A percentile compares a stretch with the other conserved stretches of the same genome.
These are phyloP conservation scores for Xylaria venustula DNA, from an alignment of 495 filamentous ascomycete species.

Conservation along the genomic window DNA sequence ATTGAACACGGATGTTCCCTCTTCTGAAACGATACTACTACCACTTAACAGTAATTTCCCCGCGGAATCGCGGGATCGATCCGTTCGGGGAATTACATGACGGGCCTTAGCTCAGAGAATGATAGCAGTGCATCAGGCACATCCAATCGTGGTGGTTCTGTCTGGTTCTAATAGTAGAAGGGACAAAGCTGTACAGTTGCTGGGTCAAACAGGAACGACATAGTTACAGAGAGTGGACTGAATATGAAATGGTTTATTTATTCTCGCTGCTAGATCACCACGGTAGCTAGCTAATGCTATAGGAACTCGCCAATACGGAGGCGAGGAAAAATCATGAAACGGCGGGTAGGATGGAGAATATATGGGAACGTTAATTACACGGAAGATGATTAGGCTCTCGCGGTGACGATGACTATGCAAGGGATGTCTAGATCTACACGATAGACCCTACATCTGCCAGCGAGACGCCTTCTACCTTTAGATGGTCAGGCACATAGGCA, in stretches of 20 bases:
- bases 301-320: neutral
- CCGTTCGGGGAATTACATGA: conserved; percentile 7
- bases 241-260: conserved; percentile 6
- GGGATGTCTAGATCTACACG: neutral
- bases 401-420: conserved; percentile 4
- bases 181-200: neutral
- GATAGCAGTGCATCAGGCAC: neutral
- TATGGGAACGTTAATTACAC: conserved; percentile 3
- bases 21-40: neutral
- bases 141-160: neutral
- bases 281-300: neutral
- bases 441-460: neutral
- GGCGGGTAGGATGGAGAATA: neutral
- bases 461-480: neutral
- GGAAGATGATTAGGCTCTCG: neutral
- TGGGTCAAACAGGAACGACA: neutral
- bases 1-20: neutral
- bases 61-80: conserved; percentile 5
- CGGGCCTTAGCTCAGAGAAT: neutral
- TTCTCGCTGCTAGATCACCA: neutral
- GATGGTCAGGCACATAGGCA: neutral
- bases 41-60: neutral
- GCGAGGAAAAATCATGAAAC: neutral
- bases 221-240: neutral
- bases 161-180: too few relatives aligned